A percentile compares a stretch with the other conserved stretches of the same genome.
These are phyloP conservation scores for Backusella mclennaniae DNA, from an alignment of 192 early-diverging fungal species.

Conservation along the genomic window DNA sequence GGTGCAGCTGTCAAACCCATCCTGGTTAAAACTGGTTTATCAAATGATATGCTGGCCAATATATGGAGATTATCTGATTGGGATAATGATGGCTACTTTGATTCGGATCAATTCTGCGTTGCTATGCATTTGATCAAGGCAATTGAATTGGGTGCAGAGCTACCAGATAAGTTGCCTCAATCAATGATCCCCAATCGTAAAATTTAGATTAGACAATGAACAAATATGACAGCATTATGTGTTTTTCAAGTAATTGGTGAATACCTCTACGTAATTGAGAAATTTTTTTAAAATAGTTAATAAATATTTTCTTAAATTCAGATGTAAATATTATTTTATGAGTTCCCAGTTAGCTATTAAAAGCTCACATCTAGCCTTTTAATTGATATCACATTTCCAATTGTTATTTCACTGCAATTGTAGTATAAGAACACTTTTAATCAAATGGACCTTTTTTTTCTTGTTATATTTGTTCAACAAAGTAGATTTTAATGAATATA, in stretches of 20 bases:
- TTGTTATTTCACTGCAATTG: no score
- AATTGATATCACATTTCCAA: no score
- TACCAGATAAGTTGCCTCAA: slow-evolving; percentile 47
- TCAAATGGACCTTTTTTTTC: no score
- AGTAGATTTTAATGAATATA: no score
- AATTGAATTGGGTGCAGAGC: slow-evolving; percentile 40
- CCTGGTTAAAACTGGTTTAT: slow-evolving; percentile 64
- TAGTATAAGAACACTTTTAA: no score
- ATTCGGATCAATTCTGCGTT: slow-evolving; percentile 80
- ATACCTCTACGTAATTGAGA: neutral
- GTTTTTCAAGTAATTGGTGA: no score
- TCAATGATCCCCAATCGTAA: slow-evolving; percentile 42
- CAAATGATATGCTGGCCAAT: slow-evolving; percentile 61
- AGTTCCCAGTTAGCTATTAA: no score
- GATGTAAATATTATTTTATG: no score
- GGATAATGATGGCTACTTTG: slow-evolving; percentile 80
- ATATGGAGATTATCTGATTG: slow-evolving; percentile 79
- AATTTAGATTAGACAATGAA: slow-evolving; percentile 13
- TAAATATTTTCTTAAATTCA: no score
- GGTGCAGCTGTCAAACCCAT: slow-evolving; percentile 56
- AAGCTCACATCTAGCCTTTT: no score
- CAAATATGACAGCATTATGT: neutral
- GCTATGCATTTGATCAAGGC: slow-evolving; percentile 70
- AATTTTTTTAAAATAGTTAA: no score
- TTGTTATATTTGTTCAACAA: no score